phyloP scores from a whole-genome alignment of 78 protist species.

The Dictyostelium citrinum region DNA sequence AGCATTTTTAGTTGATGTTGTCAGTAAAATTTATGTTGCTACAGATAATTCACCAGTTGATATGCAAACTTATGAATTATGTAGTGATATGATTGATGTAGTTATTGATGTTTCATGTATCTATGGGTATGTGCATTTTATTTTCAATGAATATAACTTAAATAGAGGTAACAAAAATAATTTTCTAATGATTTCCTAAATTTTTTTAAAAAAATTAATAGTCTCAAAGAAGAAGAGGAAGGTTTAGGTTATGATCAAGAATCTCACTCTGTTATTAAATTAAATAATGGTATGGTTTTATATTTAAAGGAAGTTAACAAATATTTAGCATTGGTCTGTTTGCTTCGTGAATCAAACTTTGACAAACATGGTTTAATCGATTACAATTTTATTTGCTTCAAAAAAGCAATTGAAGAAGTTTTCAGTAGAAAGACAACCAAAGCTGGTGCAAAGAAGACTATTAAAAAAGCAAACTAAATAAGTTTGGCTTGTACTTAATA shows the following conservation, averaged over 20 bases:
- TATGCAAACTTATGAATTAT: slow-evolving; percentile 95
- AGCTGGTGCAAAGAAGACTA: slow-evolving; percentile 13
- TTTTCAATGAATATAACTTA: neutral
- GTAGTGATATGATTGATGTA: slow-evolving; percentile 96
- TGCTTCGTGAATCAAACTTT: slow-evolving; percentile 86
- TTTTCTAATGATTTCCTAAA: neutral
- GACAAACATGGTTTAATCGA: slow-evolving; percentile 93
- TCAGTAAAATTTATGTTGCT: slow-evolving; percentile 96
- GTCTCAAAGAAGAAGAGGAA: slow-evolving; percentile 77
- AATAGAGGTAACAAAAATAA: neutral
- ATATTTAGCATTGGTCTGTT: slow-evolving; percentile 93
- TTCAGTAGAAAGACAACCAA: slow-evolving; percentile 27
- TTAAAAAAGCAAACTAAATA: slow-evolving; percentile 11
- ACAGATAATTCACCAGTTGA: slow-evolving; percentile 96
- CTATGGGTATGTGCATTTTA: slow-evolving; percentile 84
- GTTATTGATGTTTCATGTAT: slow-evolving; percentile 95
- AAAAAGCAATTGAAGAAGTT: slow-evolving; percentile 84
- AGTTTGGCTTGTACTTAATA: neutral
- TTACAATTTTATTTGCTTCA: slow-evolving; percentile 93
- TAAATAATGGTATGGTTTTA: slow-evolving; percentile 87
- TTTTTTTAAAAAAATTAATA: neutral
- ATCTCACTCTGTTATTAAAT: slow-evolving; percentile 83
- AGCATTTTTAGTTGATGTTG: slow-evolving; percentile 96
- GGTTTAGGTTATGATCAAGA: slow-evolving; percentile 85
- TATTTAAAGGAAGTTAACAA: slow-evolving; percentile 90